Conservation (phyloP, 768 basidiomycete species). For the Leccinum arenicola region DNA sequence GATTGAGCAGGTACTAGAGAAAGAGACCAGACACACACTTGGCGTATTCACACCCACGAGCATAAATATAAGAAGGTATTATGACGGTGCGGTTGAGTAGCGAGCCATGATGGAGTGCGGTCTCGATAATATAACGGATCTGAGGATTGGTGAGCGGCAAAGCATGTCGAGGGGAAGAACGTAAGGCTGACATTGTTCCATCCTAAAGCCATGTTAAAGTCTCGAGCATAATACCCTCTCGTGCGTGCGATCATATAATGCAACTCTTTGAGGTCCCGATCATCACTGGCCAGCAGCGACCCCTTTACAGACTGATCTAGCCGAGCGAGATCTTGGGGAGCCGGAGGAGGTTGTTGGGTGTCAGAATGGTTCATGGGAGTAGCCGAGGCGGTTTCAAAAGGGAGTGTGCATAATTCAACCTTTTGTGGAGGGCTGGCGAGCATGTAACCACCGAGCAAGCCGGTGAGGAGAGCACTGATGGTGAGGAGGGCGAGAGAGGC, state of each 20-base stretch:
- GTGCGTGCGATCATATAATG: slow-evolving; percentile 35
- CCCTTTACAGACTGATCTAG: not conserved
- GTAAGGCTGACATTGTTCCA: slow-evolving; percentile 44
- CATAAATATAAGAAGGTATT: slow-evolving; percentile 45
- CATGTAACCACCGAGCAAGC: slow-evolving; percentile 27
- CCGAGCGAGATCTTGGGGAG: not conserved
- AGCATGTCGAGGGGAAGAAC: not conserved
- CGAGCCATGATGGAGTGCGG: slow-evolving; percentile 41
- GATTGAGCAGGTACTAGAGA: not conserved
- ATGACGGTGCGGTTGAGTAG: slow-evolving; percentile 43
- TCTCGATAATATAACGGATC: slow-evolving; percentile 51
- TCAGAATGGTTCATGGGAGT: not conserved
- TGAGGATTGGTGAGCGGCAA: slow-evolving; percentile 12
- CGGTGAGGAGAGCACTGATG: slow-evolving; percentile 18
- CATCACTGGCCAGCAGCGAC: slow-evolving; percentile 17
- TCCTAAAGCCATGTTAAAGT: slow-evolving; percentile 42
- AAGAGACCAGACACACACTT: slow-evolving; percentile 13
- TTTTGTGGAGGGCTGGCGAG: slow-evolving; percentile 15
- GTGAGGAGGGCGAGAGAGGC: slow-evolving; percentile 17
- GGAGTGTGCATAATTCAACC: slow-evolving; percentile 19
- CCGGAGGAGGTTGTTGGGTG: not conserved
- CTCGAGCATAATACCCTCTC: slow-evolving; percentile 42
- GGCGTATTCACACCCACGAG: slow-evolving; percentile 40
- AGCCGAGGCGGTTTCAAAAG: slow-evolving; percentile 8
- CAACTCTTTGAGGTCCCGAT: slow-evolving; percentile 32